Conservation (phyloP, 345 rosid species). For the Citrus trifoliata region DNA sequence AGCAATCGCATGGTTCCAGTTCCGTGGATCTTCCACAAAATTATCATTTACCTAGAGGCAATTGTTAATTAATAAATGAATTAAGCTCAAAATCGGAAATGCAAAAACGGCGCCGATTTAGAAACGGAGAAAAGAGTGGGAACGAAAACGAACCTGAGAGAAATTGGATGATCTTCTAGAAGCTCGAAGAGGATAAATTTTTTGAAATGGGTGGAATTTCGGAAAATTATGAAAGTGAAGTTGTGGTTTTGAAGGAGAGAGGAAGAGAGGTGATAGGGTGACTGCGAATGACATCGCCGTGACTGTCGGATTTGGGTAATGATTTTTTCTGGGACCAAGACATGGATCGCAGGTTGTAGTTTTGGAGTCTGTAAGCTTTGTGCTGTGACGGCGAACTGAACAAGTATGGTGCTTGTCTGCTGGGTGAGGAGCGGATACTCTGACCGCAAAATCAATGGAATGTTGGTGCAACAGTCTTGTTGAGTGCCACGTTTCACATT, state of each 20-base stretch:
- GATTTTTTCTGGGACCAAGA: background rate
- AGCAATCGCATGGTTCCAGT: slow-evolving; percentile 67
- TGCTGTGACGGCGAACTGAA: background rate
- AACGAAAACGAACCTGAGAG: slow-evolving; percentile 5
- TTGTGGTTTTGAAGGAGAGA: background rate
- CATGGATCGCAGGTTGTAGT: background rate
- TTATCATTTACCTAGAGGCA: slow-evolving; percentile 31
- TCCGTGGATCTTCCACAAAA: slow-evolving; percentile 46
- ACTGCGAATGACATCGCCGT: slow-evolving; percentile 27
- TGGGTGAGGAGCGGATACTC: background rate
- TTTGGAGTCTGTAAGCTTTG: background rate
- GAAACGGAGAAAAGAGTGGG: background rate
- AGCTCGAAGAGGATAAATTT: slow-evolving; percentile 19
- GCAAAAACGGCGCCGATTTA: background rate
- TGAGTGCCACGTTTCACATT: background rate
- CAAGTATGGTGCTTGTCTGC: background rate
- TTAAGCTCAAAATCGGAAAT: background rate
- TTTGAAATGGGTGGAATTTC: slow-evolving; percentile 7
- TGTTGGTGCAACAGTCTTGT: background rate
- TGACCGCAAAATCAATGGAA: background rate
- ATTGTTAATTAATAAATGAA: background rate
- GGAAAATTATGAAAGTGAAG: background rate
- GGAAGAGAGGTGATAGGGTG: slow-evolving; percentile 14
- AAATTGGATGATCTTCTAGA: slow-evolving; percentile 22
- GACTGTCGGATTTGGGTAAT: slow-evolving; percentile 1